phyloP scores from a whole-genome alignment of 1,284 basidiomycete species.

The Austroboletus rostrupii region DNA sequence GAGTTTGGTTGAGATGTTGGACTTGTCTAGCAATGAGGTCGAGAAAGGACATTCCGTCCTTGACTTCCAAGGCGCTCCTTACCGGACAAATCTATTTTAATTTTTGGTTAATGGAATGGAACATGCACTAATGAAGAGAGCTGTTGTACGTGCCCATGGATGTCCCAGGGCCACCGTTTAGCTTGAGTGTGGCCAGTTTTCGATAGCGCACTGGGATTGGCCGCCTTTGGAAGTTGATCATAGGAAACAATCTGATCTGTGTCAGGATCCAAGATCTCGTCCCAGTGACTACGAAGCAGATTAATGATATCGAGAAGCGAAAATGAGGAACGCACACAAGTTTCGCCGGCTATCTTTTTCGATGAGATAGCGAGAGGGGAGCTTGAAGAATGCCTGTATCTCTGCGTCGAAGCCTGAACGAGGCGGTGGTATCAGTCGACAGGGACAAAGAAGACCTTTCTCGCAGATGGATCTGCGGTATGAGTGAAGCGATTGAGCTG shows the following conservation, averaged over 20 bases:
- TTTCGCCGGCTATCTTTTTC: slow-evolving; percentile 89
- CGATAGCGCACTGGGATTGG: slow-evolving; percentile 71
- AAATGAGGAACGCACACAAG: slow-evolving; percentile 58
- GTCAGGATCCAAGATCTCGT: slow-evolving; percentile 89
- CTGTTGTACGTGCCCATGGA: slow-evolving; percentile 69
- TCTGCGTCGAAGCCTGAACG: slow-evolving; percentile 83
- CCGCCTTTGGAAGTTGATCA: slow-evolving; percentile 59
- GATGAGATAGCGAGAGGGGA: slow-evolving; percentile 93
- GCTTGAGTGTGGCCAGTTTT: slow-evolving; percentile 97
- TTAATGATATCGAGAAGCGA: slow-evolving; percentile 13
- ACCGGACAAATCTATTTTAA: slow-evolving; percentile 76
- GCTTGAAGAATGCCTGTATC: slow-evolving; percentile 97
- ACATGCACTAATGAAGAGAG: slow-evolving; percentile 2
- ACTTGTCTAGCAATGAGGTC: slow-evolving; percentile 95
- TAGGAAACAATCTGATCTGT: slow-evolving; percentile 90
- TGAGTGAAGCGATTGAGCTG: slow-evolving; percentile 95
- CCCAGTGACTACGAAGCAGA: slow-evolving; percentile 73
- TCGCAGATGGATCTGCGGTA: slow-evolving; percentile 73
- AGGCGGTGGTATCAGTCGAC: slow-evolving; percentile 28
- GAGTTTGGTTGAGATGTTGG: slow-evolving; percentile 73
- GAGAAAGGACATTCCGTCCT: slow-evolving; percentile 97
- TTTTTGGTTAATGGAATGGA: background rate
- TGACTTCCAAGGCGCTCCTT: slow-evolving; percentile 90
- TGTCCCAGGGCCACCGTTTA: slow-evolving; percentile 96
- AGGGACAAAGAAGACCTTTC: slow-evolving; percentile 59